Percentiles rank a stretch among this genome's conserved stretches.
Evolutionary conservation across 1,284 basidiomycete genomes (phyloP).

Genomic region (Chiua sp.): DNA sequence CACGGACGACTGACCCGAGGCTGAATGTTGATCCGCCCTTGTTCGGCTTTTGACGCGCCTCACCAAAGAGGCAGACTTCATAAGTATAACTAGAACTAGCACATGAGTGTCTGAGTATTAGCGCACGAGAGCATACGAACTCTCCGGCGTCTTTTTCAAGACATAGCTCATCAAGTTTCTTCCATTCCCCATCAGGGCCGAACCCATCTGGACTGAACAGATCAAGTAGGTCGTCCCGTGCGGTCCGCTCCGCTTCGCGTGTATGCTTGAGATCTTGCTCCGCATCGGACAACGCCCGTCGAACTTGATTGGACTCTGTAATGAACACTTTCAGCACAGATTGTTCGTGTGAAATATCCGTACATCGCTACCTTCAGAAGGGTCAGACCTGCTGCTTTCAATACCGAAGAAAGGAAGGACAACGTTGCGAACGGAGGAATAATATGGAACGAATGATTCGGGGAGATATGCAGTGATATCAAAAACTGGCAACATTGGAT

Average conservation of each 20-base stretch:
- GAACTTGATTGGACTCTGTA: conserved; percentile 62
- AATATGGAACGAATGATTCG: conserved; percentile 78
- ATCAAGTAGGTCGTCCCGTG: conserved; percentile 60
- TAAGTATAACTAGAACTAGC: conserved; percentile 80
- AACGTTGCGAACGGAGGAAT: conserved; percentile 71
- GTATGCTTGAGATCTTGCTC: conserved; percentile 56
- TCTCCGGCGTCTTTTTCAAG: conserved; percentile 88
- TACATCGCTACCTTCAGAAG: conserved; percentile 49
- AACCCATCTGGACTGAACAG: conserved; percentile 72
- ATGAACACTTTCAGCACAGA: conserved; percentile 1
- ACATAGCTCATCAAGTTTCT: conserved; percentile 89
- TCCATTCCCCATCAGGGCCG: conserved; percentile 92
- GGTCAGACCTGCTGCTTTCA: conserved; percentile 42
- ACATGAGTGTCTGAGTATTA: conserved; percentile 9
- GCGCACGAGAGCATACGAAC: conserved; percentile 51
- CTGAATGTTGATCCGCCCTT: conserved; percentile 81
- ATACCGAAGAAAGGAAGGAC: conserved; percentile 77
- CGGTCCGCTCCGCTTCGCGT: conserved; percentile 53
- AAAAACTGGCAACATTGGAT: conserved; percentile 61
- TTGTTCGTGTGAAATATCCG: neutral
- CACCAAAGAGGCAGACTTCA: conserved; percentile 93
- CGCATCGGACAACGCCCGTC: conserved; percentile 66
- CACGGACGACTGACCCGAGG: conserved; percentile 71
- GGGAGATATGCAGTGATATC: conserved; percentile 88
- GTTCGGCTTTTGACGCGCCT: conserved; percentile 89